Conservation (phyloP, 345 rosid species). For the Gossypium rotundifolium region DNA sequence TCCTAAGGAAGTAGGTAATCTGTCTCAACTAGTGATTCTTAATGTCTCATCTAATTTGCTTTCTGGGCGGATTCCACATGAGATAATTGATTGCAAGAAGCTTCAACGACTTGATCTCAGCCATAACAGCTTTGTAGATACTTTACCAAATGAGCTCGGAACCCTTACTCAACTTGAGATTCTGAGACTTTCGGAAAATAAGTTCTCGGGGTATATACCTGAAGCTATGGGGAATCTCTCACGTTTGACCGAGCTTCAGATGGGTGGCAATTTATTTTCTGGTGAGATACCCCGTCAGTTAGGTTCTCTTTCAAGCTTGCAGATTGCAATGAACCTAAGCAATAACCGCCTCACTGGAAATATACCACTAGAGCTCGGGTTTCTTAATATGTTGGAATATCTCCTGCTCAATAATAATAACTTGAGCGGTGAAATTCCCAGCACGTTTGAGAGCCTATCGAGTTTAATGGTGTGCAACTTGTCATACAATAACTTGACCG, state of each 20-base stretch:
- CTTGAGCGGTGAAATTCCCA: conserved; percentile 70
- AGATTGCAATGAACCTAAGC: conserved; percentile 90
- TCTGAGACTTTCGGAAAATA: conserved; percentile 76
- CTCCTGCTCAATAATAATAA: conserved; percentile 75
- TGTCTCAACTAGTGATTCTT: conserved; percentile 70
- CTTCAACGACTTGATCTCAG: conserved; percentile 93
- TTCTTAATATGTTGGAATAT: conserved; percentile 54
- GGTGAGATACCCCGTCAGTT: conserved; percentile 69
- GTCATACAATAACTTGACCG: conserved; percentile 73
- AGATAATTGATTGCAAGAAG: conserved; percentile 64
- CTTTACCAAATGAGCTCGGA: conserved; percentile 73
- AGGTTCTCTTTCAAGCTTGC: conserved; percentile 77
- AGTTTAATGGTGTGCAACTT: conserved; percentile 88
- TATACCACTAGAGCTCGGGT: conserved; percentile 73
- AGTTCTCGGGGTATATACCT: conserved; percentile 69
- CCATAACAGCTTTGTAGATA: conserved; percentile 50
- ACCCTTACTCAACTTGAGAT: conserved; percentile 73
- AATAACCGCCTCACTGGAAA: conserved; percentile 61
- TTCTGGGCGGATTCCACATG: conserved; percentile 56
- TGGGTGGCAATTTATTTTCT: conserved; percentile 86
- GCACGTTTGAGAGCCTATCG: conserved; percentile 50
- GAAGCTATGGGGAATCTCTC: conserved; percentile 59
- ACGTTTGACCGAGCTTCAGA: conserved; percentile 76
- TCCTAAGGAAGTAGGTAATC: conserved; percentile 70
- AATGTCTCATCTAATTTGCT: conserved; percentile 76